Conservation (phyloP, 1,284 basidiomycete genomes). For the Volvariella surrecta region DNA sequence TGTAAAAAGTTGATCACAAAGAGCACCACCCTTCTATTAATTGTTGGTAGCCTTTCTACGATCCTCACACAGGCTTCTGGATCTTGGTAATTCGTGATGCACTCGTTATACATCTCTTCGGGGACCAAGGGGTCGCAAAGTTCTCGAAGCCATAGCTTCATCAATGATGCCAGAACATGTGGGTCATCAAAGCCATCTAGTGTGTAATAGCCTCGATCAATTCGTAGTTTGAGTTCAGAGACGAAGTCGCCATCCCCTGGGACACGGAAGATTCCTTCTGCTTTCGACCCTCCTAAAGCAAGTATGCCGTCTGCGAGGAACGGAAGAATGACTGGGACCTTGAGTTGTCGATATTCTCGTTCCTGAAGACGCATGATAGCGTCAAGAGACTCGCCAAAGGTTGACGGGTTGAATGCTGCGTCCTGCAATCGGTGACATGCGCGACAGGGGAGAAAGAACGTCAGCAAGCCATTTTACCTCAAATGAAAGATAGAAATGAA, state of each 20-base stretch:
- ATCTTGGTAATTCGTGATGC: constrained; percentile 61
- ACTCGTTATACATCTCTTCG: constrained; percentile 81
- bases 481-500: constrained; percentile 2
- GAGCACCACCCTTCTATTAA: constrained; percentile 76
- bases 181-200: constrained; percentile 83
- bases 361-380: constrained; percentile 78
- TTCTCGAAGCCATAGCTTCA: constrained; percentile 91
- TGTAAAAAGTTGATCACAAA: constrained; percentile 88
- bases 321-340: constrained; percentile 85
- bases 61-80: constrained; percentile 66
- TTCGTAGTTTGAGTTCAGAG: constrained; percentile 77
- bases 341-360: constrained; percentile 74
- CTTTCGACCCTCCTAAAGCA: constrained; percentile 73
- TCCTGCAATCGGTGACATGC: constrained; percentile 36
- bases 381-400: constrained; percentile 84
- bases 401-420: constrained; percentile 88
- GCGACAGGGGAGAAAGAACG: not conserved
- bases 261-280: constrained; percentile 87
- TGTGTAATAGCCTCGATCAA: constrained; percentile 86
- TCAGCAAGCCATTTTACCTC: constrained; percentile 2
- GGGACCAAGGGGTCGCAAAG: constrained; percentile 84
- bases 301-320: constrained; percentile 89
- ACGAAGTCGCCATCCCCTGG: constrained; percentile 84
- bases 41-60: constrained; percentile 68
- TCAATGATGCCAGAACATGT: constrained; percentile 77